Evolutionary conservation across 2,329 filamentous ascomycete species (phyloP), one percentile per base, ranked within the genome.

Genomic region (Paecilomyces fulvus): DNA sequence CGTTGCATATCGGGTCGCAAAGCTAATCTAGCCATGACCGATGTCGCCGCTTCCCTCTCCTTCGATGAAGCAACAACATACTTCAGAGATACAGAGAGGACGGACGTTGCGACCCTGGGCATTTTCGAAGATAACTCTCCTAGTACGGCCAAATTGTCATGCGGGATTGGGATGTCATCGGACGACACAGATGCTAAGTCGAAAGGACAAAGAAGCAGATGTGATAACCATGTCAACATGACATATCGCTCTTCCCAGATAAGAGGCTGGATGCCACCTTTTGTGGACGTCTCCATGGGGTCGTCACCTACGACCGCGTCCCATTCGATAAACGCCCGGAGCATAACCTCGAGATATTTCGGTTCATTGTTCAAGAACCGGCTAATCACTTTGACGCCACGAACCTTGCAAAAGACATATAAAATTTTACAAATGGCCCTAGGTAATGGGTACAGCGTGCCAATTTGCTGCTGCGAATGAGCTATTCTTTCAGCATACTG

Each of bases 351-450:
- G 12, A 99, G 81, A 66, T 92, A 87, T 65, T 83, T 87, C 1
- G 91, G 87, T 70, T 97, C 94, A 61, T 94, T 95, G 68, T 89
- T 92, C 61, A 99, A 78, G 67, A 97, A 96, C 48, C 90, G 84
- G 54, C 91, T 85, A 63, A 99, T 87, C 53, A 99, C 87, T 72
- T 97, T 97, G 69, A 94, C 86, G 23, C 94, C 92, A 54, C 94
- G 84, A 53, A 97, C 87, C 74, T 99, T 99, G 79, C 91, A 96
- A 59, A 99, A 87, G 0, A 87, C 87, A 69, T 97, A 97, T 33
- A 99, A 73, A 1, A 97, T 78, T 59, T 82, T 83, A 70, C 87
- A 90, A 55, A 95, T 85, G 3, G 90, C 91, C 59, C 82, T 80
- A 23, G 86, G 81, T 0, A 90, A 73, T 0, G 85, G 80, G 51